Conservation (phyloP, 2,329 filamentous ascomycete species). For the Xylaria sp. region DNA sequence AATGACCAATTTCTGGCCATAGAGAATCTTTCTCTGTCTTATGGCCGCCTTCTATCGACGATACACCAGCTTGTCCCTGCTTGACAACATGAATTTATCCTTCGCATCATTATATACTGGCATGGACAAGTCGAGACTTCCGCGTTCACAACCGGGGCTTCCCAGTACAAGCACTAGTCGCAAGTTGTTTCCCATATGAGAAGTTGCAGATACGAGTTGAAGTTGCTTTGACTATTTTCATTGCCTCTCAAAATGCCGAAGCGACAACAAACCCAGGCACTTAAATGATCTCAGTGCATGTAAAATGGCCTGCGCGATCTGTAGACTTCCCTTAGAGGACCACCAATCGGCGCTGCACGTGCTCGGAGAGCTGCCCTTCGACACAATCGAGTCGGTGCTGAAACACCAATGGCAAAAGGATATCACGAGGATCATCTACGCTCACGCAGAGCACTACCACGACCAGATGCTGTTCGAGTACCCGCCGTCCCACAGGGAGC, state of each 20-base stretch:
- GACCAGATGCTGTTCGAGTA: slow-evolving; percentile 30
- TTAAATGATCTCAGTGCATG: not conserved
- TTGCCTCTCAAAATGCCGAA: not conserved
- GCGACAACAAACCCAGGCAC: not conserved
- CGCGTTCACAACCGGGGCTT: not conserved
- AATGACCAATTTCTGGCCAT: not conserved
- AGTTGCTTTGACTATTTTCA: not conserved
- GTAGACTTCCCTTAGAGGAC: slow-evolving; percentile 30
- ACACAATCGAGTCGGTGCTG: slow-evolving; percentile 41
- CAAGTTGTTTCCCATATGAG: not conserved
- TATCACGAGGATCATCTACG: slow-evolving; percentile 40
- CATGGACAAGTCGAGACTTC: slow-evolving; percentile 20
- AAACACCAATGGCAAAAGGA: slow-evolving; percentile 46
- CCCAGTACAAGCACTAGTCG: not conserved
- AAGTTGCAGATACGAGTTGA: not conserved
- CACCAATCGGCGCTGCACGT: slow-evolving; percentile 41
- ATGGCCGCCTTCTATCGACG: not conserved
- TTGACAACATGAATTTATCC: not conserved
- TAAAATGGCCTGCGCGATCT: slow-evolving; percentile 33
- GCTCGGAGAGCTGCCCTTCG: slow-evolving; percentile 41
- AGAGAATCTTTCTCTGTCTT: not conserved
- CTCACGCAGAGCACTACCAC: slow-evolving; percentile 43
- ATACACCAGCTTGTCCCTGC: not conserved
- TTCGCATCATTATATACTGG: not conserved
- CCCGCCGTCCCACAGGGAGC: slow-evolving; percentile 11